Evolutionary conservation across 1,284 basidiomycete genomes (phyloP).

Genomic region (Amylostereum chailletii): DNA sequence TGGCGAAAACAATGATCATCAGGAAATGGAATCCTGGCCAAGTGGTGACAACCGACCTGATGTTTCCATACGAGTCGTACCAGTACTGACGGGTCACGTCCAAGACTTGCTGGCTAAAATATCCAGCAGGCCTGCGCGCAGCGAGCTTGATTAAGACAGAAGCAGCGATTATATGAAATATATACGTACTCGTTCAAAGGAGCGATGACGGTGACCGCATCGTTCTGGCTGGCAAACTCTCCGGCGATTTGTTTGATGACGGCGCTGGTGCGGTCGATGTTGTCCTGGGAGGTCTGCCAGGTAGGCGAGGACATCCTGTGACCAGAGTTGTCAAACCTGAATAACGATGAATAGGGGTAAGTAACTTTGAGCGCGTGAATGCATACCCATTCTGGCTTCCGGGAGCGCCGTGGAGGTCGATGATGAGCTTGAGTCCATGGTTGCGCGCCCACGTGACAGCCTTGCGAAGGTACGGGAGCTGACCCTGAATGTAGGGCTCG

Average conservation of each 20-base stretch:
- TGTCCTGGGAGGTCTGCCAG: conserved; percentile 65
- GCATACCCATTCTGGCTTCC: conserved; percentile 75
- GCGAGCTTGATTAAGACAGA: conserved; percentile 1
- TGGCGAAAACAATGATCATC: conserved; percentile 21
- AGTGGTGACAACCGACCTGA: conserved; percentile 38
- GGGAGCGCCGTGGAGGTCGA: conserved; percentile 80
- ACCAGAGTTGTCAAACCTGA: conserved; percentile 84
- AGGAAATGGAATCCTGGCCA: conserved; percentile 15
- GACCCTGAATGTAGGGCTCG: conserved; percentile 82
- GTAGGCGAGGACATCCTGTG: conserved; percentile 49
- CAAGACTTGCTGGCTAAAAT: conserved; percentile 45
- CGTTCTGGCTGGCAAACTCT: conserved; percentile 45
- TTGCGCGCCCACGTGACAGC: conserved; percentile 76
- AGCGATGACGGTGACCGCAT: conserved; percentile 66
- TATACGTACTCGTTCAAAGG: conserved; percentile 65
- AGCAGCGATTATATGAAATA: background rate
- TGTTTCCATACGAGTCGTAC: conserved; percentile 65
- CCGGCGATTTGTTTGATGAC: conserved; percentile 59
- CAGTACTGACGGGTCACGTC: conserved; percentile 61
- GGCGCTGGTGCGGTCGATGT: conserved; percentile 63
- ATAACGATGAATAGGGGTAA: background rate
- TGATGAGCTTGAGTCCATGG: conserved; percentile 72
- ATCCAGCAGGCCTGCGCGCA: conserved; percentile 67
- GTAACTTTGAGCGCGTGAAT: background rate
- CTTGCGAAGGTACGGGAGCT: conserved; percentile 61